Percentiles rank a stretch among this genome's conserved stretches.
phyloP scores from a whole-genome alignment of 768 basidiomycete genomes.

The Inosperma sp. region DNA sequence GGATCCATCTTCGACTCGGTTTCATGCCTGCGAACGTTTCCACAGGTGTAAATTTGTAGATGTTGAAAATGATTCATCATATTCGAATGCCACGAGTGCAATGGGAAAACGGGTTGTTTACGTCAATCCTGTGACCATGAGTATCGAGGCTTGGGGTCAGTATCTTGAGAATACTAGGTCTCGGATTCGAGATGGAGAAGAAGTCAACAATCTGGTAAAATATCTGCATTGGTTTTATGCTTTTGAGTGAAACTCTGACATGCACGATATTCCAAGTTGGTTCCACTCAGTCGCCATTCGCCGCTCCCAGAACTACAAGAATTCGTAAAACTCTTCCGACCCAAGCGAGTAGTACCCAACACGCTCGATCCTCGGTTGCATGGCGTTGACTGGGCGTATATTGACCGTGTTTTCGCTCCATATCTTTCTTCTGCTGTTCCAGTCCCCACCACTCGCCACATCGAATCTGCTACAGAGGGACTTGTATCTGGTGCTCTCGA shows the following conservation, averaged over 20 bases:
- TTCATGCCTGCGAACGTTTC: conserved; percentile 92
- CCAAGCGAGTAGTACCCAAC: conserved; percentile 74
- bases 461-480: too few relatives aligned
- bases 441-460: too few relatives aligned
- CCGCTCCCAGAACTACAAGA: conserved; percentile 78
- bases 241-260: background rate
- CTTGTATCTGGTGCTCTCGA: conserved; percentile 10
- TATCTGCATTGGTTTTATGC: background rate
- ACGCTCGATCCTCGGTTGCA: conserved; percentile 51
- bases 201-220: conserved; percentile 61
- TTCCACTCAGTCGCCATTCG: conserved; percentile 84
- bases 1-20: conserved; percentile 62
- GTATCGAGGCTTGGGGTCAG: conserved; percentile 46
- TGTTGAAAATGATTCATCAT: conserved; percentile 33
- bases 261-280: conserved; percentile 44
- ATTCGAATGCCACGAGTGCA: conserved; percentile 35
- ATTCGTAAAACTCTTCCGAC: conserved; percentile 80
- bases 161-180: conserved; percentile 39
- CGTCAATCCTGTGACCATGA: conserved; percentile 79
- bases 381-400: conserved; percentile 68
- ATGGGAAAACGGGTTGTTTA: conserved; percentile 65
- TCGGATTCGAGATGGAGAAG: conserved; percentile 38
- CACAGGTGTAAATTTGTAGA: conserved; percentile 63
- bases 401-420: conserved; percentile 62
- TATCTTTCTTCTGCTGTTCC: too few relatives aligned